phyloP scores from a whole-genome alignment of 176 grass and related monocot species.

The Triticum timopheevii region DNA sequence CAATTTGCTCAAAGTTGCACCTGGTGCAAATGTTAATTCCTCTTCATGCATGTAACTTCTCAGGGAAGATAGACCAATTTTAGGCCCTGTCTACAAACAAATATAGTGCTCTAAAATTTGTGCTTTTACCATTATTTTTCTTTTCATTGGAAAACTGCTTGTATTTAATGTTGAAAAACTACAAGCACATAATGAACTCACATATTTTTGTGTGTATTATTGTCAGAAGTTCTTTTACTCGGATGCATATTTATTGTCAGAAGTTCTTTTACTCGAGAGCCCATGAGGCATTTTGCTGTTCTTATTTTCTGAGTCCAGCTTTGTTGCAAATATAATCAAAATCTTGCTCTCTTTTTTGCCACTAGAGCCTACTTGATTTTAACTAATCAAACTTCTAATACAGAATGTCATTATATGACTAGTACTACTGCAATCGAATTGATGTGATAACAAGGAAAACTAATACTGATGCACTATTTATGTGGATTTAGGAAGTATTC shows the following conservation, averaged over 20 bases:
- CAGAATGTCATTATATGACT: not conserved
- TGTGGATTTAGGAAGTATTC: not conserved
- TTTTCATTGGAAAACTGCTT: not conserved
- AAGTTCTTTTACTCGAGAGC: too few species aligned
- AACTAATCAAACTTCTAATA: not conserved
- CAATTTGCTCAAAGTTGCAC: not conserved
- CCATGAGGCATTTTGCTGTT: not conserved
- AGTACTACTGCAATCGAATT: not conserved
- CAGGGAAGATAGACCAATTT: not conserved
- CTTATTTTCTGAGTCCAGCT: constrained; percentile 6
- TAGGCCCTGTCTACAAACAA: not conserved
- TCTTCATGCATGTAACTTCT: not conserved
- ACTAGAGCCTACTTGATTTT: constrained; percentile 14
- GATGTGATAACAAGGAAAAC: not conserved
- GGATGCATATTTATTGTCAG: not conserved
- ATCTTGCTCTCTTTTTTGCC: not conserved
- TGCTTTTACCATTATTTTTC: not conserved
- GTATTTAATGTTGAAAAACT: not conserved
- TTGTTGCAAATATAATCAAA: constrained; percentile 48
- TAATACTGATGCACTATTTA: not conserved
- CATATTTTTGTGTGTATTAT: not conserved
- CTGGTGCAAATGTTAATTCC: not conserved
- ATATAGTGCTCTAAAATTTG: not conserved
- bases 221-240: not conserved
- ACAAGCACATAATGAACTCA: not conserved